phyloP scores from a whole-genome alignment of 495 filamentous ascomycete species.

The Immersiella caudata region DNA sequence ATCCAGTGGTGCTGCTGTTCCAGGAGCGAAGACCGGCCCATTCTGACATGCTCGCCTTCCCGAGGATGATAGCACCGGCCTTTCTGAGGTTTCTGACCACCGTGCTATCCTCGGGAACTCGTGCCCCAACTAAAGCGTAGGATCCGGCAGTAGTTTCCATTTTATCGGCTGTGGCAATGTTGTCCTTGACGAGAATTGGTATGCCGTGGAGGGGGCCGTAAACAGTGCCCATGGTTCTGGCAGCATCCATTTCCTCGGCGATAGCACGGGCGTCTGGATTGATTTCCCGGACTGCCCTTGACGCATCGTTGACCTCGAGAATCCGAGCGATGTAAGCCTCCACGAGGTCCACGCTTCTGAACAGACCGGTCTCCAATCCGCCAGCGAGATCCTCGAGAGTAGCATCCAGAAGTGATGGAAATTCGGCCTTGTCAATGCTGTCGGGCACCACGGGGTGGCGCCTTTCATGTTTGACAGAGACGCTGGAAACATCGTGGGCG shows the following conservation, averaged over 20 bases:
- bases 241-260: constrained; percentile 7
- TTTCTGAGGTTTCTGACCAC: constrained; percentile 52
- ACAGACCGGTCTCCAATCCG: no score
- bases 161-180: constrained; percentile 14
- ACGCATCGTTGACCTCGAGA: no score
- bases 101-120: constrained; percentile 48
- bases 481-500: no score
- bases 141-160: constrained; percentile 12
- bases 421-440: no score
- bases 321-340: no score
- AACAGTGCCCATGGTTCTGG: background rate
- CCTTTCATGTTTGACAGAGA: no score
- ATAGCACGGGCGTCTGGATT: constrained; percentile 5
- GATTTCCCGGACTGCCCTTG: no score
- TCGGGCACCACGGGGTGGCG: no score
- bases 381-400: no score
- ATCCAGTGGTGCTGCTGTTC: constrained; percentile 45
- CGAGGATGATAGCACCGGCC: constrained; percentile 54
- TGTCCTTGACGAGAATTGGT: constrained; percentile 22
- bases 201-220: constrained; percentile 21
- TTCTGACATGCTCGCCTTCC: constrained; percentile 49
- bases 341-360: no score
- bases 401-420: no score
- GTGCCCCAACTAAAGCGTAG: constrained; percentile 38
- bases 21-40: constrained; percentile 52